Evolutionary conservation across 768 basidiomycete species (phyloP).

Genomic region (Lentinus brumalis): DNA sequence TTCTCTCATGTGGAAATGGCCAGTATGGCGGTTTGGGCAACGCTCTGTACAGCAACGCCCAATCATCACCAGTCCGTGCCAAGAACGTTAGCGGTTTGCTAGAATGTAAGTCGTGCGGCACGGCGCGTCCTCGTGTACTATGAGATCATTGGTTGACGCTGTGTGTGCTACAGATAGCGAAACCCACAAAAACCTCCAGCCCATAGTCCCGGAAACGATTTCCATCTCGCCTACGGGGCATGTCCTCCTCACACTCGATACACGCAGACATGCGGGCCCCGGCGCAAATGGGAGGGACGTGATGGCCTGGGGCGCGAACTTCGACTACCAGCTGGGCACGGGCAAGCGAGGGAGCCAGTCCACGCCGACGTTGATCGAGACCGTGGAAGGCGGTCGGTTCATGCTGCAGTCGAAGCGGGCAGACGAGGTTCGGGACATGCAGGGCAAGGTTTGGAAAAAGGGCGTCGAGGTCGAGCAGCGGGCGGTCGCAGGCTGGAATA

Average conservation of each 20-base stretch:
- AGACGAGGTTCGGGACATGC: conserved; percentile 57
- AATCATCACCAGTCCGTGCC: conserved; percentile 68
- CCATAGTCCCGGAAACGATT: conserved; percentile 63
- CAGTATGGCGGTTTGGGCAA: conserved; percentile 81
- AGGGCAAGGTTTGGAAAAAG: conserved; percentile 61
- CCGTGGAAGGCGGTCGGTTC: conserved; percentile 55
- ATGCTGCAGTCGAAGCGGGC: conserved; percentile 57
- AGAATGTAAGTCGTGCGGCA: conserved; percentile 66
- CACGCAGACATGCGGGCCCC: conserved; percentile 47
- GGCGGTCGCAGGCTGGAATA: conserved; percentile 62
- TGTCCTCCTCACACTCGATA: conserved; percentile 72
- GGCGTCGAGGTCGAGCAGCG: conserved; percentile 66
- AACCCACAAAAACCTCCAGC: conserved; percentile 53
- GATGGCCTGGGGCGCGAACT: conserved; percentile 72
- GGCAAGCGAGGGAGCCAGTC: conserved; percentile 65
- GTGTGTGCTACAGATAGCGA: conserved; percentile 59
- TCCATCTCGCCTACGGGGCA: conserved; percentile 78
- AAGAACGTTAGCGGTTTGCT: conserved; percentile 79
- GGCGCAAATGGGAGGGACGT: conserved; percentile 64
- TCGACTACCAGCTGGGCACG: conserved; percentile 74
- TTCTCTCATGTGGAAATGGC: conserved; percentile 83
- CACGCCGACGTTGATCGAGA: conserved; percentile 53
- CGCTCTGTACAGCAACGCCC: conserved; percentile 65
- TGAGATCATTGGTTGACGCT: neutral
- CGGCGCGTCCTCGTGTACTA: neutral